These are phyloP conservation scores for Cladobotryum protrusum DNA, from an alignment of 2,329 filamentous ascomycete genomes.

Conservation along the genomic window DNA sequence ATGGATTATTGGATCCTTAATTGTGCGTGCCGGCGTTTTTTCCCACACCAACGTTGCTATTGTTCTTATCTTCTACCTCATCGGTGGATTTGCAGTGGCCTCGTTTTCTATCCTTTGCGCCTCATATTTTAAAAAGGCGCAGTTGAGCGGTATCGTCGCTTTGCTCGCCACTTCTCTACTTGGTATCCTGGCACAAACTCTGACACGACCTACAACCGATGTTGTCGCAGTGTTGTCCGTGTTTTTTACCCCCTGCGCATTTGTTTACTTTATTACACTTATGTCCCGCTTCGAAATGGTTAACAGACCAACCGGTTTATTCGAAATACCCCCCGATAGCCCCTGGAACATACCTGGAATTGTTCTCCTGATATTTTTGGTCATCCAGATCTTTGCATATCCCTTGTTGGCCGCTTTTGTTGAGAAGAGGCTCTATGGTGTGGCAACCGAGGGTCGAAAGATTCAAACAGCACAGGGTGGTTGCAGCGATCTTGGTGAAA, in stretches of 20 bases:
- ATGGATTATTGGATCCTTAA: constrained; percentile 71
- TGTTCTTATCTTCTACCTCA: constrained; percentile 66
- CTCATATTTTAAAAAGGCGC: constrained; percentile 78
- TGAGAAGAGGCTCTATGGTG: constrained; percentile 71
- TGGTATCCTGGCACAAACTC: constrained; percentile 74
- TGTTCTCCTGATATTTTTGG: constrained; percentile 68
- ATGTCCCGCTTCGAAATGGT: constrained; percentile 70
- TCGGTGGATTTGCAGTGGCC: constrained; percentile 69
- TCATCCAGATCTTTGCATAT: constrained; percentile 72
- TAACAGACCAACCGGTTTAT: constrained; percentile 53
- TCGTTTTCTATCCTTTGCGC: constrained; percentile 78
- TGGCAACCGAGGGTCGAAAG: constrained; percentile 55
- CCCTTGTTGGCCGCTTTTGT: constrained; percentile 68
- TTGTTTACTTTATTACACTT: constrained; percentile 71
- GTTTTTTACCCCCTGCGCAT: constrained; percentile 82
- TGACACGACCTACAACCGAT: constrained; percentile 55
- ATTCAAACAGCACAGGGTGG: constrained; percentile 33
- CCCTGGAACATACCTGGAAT: constrained; percentile 67
- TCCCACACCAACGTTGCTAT: constrained; percentile 56
- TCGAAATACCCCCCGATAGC: constrained; percentile 54
- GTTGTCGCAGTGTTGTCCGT: constrained; percentile 65
- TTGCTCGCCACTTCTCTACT: constrained; percentile 68
- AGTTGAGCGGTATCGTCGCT: constrained; percentile 77
- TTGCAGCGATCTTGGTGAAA: constrained; percentile 22
- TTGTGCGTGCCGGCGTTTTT: constrained; percentile 60